Conservation (phyloP, 2,329 filamentous ascomycete genomes). For the Zasmidium citrigriseum region DNA sequence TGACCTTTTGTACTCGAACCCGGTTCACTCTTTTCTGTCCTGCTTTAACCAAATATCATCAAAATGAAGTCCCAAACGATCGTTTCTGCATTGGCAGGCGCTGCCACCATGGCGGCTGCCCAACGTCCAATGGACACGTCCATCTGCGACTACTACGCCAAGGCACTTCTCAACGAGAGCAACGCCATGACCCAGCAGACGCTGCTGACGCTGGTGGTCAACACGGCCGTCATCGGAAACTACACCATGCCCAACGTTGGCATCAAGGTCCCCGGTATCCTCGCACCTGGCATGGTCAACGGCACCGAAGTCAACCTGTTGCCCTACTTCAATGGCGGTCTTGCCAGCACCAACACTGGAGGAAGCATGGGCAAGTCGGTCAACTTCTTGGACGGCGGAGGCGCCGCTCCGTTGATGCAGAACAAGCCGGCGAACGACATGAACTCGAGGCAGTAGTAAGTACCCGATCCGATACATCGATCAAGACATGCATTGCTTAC, state of each 20-base stretch:
- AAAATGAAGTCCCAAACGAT: not conserved
- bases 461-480: not conserved
- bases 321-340: constrained; percentile 60
- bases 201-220: constrained; percentile 59
- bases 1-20: no score
- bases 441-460: constrained; percentile 59
- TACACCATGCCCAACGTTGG: constrained; percentile 50
- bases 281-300: constrained; percentile 52
- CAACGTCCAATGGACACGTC: constrained; percentile 53
- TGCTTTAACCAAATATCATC: not conserved
- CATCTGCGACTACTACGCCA: constrained; percentile 67
- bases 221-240: constrained; percentile 61
- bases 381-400: constrained; percentile 65
- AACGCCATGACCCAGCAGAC: constrained; percentile 60
- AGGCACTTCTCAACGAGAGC: constrained; percentile 59
- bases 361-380: constrained; percentile 48
- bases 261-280: constrained; percentile 58
- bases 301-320: constrained; percentile 57
- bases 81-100: not conserved
- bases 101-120: constrained; percentile 10
- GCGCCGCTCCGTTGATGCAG: constrained; percentile 55
- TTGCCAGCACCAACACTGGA: constrained; percentile 57
- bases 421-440: constrained; percentile 56
- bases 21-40: not conserved
- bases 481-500: not conserved